Evolutionary conservation across 2,329 filamentous ascomycete genomes (phyloP), one percentile per base, ranked within the genome.

Genomic region (Beauveria bassiana): DNA sequence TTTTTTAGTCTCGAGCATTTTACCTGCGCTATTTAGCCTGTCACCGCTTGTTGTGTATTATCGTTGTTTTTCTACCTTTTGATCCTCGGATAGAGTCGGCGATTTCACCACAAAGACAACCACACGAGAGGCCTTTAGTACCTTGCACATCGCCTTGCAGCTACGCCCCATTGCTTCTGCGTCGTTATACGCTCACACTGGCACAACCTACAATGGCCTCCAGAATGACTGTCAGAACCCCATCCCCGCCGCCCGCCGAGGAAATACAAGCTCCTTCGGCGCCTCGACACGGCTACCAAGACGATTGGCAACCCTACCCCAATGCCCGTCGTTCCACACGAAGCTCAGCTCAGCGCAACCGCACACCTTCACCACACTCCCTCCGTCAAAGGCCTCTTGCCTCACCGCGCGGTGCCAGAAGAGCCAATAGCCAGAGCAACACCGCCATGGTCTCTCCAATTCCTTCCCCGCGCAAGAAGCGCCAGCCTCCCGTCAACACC

Each of bases 261-360:
- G 62, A 77, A 65, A 75, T 89, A 64, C 84, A 79, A 70, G 90
- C 87, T 54, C 89, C 89, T 64, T 82, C 83, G 46, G 86, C 89
- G 61, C 89, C 89, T 53, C 82, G 82, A 63, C 82, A 86, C 69
- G 89, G 88, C 43, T 85, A 80, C 68, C 78, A 81, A 66, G 89
- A 93, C 73, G 75, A 79, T 65, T 92, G 87, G 79, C 83, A 90
- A 69, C 89, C 89, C 50, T 92, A 86, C 70, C 85, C 86, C 63
- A 86, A 87, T 60, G 83, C 88, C 72, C 68, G 89, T 86, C 4
- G 81, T 22, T 47, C 59, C 28, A 61, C 82, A 63, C 83, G 88
- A 66, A 80, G 90, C 66, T 84, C 83, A 61, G 79, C 79, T 47
- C 81, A 86, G 68, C 78, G 79, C 66, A 74, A 78, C 69, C 80